phyloP scores from a whole-genome alignment of 2,329 filamentous ascomycete species.

The Chrysoporthe austroafricana region DNA sequence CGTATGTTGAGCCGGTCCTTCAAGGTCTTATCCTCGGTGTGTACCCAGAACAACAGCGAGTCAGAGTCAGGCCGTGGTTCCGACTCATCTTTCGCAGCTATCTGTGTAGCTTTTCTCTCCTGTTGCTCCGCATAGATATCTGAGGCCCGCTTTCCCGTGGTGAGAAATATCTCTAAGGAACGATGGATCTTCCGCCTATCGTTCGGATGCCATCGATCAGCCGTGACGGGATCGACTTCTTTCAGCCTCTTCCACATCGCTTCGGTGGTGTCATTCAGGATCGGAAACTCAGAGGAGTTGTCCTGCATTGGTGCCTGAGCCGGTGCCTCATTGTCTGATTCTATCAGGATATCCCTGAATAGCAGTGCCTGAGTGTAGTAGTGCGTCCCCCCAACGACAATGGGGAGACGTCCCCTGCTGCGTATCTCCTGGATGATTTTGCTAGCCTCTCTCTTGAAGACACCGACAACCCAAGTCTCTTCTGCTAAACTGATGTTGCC shows the following conservation, averaged over 20 bases:
- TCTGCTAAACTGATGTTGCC: conserved; percentile 76
- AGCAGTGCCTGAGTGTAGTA: conserved; percentile 92
- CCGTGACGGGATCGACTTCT: conserved; percentile 88
- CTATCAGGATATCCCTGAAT: conserved; percentile 73
- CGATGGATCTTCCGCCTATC: conserved; percentile 87
- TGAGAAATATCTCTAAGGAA: conserved; percentile 87
- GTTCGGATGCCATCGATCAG: conserved; percentile 89
- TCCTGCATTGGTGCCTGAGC: conserved; percentile 27
- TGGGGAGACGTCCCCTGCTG: conserved; percentile 76
- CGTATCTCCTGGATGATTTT: conserved; percentile 77
- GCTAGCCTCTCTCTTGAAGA: conserved; percentile 73
- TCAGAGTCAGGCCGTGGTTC: conserved; percentile 46
- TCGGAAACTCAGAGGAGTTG: conserved; percentile 59
- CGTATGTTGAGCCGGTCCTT: conserved; percentile 73
- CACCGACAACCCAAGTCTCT: conserved; percentile 80
- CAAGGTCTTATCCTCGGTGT: conserved; percentile 71
- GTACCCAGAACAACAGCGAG: conserved; percentile 83
- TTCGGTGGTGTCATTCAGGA: conserved; percentile 73
- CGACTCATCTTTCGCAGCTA: conserved; percentile 32
- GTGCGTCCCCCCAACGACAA: conserved; percentile 91
- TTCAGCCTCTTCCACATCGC: conserved; percentile 72
- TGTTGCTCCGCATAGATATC: conserved; percentile 85
- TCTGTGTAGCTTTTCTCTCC: conserved; percentile 37
- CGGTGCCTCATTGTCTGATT: conserved; percentile 32
- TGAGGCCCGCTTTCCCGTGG: conserved; percentile 79